Base-by-base conservation (phyloP, 129 eudicot genomes). In the Tanacetum coccineum region DNA sequence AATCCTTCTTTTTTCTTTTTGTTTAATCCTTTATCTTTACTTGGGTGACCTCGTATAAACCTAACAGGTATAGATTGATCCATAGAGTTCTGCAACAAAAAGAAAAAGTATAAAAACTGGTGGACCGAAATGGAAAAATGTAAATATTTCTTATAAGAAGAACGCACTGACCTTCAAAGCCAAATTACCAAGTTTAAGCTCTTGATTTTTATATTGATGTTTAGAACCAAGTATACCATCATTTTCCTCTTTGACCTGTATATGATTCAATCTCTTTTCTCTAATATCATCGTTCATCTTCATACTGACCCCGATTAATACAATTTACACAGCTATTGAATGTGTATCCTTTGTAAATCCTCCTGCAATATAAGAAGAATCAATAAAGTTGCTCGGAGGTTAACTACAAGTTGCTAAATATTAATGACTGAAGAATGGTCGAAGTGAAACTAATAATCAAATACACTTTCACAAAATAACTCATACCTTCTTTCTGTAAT, bases 181-280 rank as follows among this genome's bases (percentile, higher is more conserved):
- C 68, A 83, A 54, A 76, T 80, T 80, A 60, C 78, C 80, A 52
- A 59, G 10, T n/a, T 13, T 0, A 52, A 76, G 10, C 48, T 44
- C 18, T 70, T 76, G 87, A 50, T 75, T 6, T 19, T 21, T 32
- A 39, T 13, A 6, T 40, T 68, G 80, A 70, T 64, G 74, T 61
- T 49, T 59, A 72, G 6, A 18, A 39, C 64, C 74, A 47, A 62
- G 47, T n/a, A 84, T 40, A 56, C 73, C 62, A 48, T 81, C n/a
- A n/a, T n/a, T n/a, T 62, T 12, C 90, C 87, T 19, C 80, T 82
- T 71, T 81, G 67, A 47, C 78, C 71, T 44, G 87, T 81, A 68
- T 81, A 84, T 9, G 67, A n/a, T n/a, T n/a, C 53, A 4, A 80
- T 44, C 59, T 60, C 81, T 15, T 85, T 83, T 3, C 85, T 3